Evolutionary conservation across 208 protist species (phyloP), one percentile per base, ranked within the genome.

Genomic region (Herpetomonas samuelpessoai): DNA sequence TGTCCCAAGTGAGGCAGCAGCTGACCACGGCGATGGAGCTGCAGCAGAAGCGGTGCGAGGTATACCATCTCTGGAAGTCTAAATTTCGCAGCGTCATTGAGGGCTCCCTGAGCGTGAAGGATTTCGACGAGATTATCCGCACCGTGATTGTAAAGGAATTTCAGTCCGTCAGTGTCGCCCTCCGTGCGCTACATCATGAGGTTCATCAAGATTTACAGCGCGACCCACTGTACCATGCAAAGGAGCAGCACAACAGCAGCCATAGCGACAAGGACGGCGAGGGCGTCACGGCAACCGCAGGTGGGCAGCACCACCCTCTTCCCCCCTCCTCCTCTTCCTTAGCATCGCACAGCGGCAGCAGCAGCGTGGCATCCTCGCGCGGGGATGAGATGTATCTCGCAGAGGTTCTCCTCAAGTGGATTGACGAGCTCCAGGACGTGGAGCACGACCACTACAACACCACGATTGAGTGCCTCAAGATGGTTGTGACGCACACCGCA

Each of bases 1-100:
- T n/a, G n/a, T n/a, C 22, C 21, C 24, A 18, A 35, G 3, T 61
- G 4, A 35, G 44, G 12, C 19, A 51, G 38, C 26, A 49, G 44
- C 51, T 41, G 24, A 26, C 45, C 3, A 25, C 59, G 6, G 74
- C 71, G n/a, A 54, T 86, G 16, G 21, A 55, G 51, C 60, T 81
- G 25, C 88, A 92, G 61, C 70, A 77, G 24, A 62, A 79, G 39
- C 88, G 88, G 28, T 92, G 84, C 51, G 51, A 70, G 50, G 41
- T 70, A 14, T 92, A 91, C 68, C 75, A 85, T 19, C 47, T 62
- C 18, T 91, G 83, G 84, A 74, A 74, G 21, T 48, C 54, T 1
- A 65, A 75, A 26, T 85, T 88, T 64, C 66, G 76, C 63, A 46
- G 53, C 26, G 74, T 70, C n/a, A 44, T 93, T 18, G 45, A 29